These are phyloP conservation scores for Morella rubra DNA, from an alignment of 306 rosid genomes.

Conservation along the genomic window DNA sequence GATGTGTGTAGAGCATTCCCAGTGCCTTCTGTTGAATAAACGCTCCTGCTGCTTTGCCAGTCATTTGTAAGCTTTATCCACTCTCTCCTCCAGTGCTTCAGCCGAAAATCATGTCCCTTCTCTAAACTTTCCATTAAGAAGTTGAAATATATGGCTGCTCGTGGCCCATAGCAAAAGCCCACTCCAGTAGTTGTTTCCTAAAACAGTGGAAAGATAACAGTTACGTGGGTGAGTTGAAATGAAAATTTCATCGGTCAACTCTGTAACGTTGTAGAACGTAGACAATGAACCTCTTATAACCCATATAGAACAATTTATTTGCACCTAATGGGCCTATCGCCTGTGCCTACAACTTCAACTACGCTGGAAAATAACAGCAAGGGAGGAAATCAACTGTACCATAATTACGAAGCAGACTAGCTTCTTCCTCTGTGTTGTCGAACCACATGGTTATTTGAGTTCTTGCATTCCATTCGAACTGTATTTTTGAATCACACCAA, in stretches of 20 bases:
- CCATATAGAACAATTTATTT: not conserved
- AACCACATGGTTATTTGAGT: conserved; percentile 97
- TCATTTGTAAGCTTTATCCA: conserved; percentile 91
- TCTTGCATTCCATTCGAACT: conserved; percentile 95
- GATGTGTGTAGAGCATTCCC: conserved; percentile 69
- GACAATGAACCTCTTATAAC: not conserved
- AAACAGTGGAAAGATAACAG: not conserved
- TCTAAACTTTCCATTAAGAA: conserved; percentile 60
- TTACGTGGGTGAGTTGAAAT: not conserved
- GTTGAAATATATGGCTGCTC: conserved; percentile 84
- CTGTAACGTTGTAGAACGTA: not conserved
- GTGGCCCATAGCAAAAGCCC: conserved; percentile 84
- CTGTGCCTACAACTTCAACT: conserved; percentile 1
- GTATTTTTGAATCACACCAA: conserved; percentile 33
- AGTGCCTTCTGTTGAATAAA: conserved; percentile 43
- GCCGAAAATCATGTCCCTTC: conserved; percentile 42
- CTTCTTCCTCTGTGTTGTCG: conserved; percentile 74
- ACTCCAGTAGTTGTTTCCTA: too few relatives aligned
- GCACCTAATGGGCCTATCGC: conserved; percentile 1
- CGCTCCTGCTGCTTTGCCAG: conserved; percentile 67
- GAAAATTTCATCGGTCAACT: not conserved
- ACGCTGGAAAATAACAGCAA: not conserved
- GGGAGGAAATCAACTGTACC: conserved; percentile 43
- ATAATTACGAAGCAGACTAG: conserved; percentile 84
- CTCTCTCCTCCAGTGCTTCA: conserved; percentile 75